These are phyloP conservation scores for Chlorociboria aeruginascens DNA, from an alignment of 495 filamentous ascomycete genomes.

Conservation along the genomic window DNA sequence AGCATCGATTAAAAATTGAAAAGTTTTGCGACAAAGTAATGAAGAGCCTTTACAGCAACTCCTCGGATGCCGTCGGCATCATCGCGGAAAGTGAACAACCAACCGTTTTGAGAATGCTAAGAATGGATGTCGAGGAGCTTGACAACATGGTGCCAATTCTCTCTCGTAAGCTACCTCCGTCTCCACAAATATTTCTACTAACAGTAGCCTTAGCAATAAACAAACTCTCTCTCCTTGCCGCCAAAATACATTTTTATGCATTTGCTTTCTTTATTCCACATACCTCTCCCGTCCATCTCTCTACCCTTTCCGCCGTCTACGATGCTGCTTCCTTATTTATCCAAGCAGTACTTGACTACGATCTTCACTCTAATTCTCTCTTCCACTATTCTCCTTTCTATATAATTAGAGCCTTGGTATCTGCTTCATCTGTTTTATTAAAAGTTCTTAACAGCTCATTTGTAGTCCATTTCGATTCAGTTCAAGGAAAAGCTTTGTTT, in stretches of 20 bases:
- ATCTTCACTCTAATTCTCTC: slow-evolving; percentile 26
- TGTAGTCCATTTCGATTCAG: slow-evolving; percentile 52
- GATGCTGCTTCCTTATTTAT: slow-evolving; percentile 61
- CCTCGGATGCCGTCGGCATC: slow-evolving; percentile 38
- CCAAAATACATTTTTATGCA: slow-evolving; percentile 65
- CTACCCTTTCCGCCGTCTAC: slow-evolving; percentile 62
- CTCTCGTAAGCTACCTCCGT: slow-evolving; percentile 19
- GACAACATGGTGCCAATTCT: slow-evolving; percentile 24
- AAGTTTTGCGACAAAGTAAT: slow-evolving; percentile 70
- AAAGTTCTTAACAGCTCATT: slow-evolving; percentile 80
- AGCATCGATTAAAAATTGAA: slow-evolving; percentile 72
- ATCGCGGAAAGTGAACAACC: not conserved
- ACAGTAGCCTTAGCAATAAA: slow-evolving; percentile 41
- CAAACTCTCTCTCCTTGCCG: slow-evolving; percentile 59
- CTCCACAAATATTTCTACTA: slow-evolving; percentile 28
- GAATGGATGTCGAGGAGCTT: not conserved
- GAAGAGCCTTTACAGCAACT: slow-evolving; percentile 64
- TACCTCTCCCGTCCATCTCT: slow-evolving; percentile 51
- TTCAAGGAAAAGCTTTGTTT: slow-evolving; percentile 61
- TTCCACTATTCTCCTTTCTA: slow-evolving; percentile 67
- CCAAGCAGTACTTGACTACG: slow-evolving; percentile 49
- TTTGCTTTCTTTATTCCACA: slow-evolving; percentile 77
- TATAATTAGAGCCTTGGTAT: slow-evolving; percentile 78
- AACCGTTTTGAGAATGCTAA: not conserved
- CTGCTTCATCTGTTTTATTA: slow-evolving; percentile 66